Evolutionary conservation across 257 asterid species (phyloP).

Genomic region (Leonotis leonurus): DNA sequence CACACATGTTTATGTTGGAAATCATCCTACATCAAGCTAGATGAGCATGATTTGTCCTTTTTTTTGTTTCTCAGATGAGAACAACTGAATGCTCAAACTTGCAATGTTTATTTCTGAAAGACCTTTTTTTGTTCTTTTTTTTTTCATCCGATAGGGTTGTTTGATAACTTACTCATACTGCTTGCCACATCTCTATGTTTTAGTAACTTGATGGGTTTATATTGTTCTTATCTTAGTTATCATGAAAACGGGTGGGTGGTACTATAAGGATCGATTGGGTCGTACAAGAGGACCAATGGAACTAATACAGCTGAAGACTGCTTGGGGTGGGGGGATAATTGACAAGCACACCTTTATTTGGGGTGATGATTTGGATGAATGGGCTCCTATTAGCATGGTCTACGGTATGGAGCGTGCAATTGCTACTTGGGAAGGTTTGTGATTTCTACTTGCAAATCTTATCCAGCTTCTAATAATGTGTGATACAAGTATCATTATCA

Average conservation of each 20-base stretch:
- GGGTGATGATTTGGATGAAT: conserved; percentile 97
- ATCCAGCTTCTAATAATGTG: background rate
- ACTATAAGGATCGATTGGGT: conserved; percentile 89
- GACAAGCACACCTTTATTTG: conserved; percentile 88
- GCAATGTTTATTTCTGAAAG: background rate
- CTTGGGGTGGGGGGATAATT: conserved; percentile 96
- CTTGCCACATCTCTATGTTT: background rate
- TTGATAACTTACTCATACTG: background rate
- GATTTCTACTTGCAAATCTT: background rate
- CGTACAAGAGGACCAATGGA: conserved; percentile 97
- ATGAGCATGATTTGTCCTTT: background rate
- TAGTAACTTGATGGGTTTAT: conserved; percentile 2
- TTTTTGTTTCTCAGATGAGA: background rate
- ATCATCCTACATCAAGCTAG: background rate
- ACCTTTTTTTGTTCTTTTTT: background rate
- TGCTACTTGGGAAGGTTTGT: conserved; percentile 97
- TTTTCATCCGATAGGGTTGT: conserved; percentile 1
- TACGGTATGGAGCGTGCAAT: conserved; percentile 92
- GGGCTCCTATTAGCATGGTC: conserved; percentile 94
- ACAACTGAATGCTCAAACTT: background rate
- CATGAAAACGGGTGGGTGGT: conserved; percentile 83
- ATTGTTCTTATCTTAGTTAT: conserved; percentile 45
- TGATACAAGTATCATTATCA: background rate
- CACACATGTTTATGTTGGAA: background rate
- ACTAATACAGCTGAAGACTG: conserved; percentile 87